Conservation (phyloP, 2,329 filamentous ascomycete genomes). For the Coniosporium tulheliwenetii region DNA sequence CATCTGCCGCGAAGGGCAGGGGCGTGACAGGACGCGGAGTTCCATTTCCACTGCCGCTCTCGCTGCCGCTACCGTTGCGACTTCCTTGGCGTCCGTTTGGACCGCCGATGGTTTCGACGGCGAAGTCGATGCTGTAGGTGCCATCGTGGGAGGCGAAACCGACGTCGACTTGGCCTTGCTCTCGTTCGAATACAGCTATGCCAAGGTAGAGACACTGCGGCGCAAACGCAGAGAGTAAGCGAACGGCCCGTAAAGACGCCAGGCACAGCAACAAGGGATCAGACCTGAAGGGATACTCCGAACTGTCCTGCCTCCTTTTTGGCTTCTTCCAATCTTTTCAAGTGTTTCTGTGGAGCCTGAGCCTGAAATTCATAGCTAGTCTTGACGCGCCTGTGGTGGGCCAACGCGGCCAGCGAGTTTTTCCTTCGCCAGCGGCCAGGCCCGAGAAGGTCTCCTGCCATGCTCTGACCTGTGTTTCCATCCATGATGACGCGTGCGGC, state of each 20-base stretch:
- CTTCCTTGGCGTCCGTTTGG: too few species aligned
- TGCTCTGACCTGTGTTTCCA: too few species aligned
- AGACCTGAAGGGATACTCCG: constrained; percentile 9
- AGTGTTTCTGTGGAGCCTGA: constrained; percentile 10
- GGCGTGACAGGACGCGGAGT: constrained; percentile 1
- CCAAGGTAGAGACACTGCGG: constrained; percentile 38
- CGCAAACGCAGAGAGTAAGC: too few species aligned
- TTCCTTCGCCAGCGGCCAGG: too few species aligned
- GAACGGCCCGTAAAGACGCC: too few species aligned
- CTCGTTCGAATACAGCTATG: constrained; percentile 39
- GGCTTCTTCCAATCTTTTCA: constrained; percentile 5
- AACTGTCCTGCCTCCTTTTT: constrained; percentile 4
- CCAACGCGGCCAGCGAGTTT: too few species aligned
- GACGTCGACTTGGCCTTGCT: constrained; percentile 39
- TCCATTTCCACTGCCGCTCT: constrained; percentile 1
- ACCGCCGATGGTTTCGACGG: constrained; percentile 37
- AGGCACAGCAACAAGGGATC: neutral
- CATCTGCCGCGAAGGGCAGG: constrained; percentile 5
- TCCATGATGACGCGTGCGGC: too few species aligned
- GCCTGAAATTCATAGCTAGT: constrained; percentile 13
- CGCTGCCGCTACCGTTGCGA: neutral
- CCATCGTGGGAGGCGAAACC: constrained; percentile 59
- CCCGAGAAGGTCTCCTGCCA: too few species aligned
- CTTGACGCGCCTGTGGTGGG: neutral
- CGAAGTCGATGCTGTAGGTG: constrained; percentile 60